Evolutionary conservation across 2,329 filamentous ascomycete species (phyloP).

Genomic region (Hymenoscyphus infarciens): DNA sequence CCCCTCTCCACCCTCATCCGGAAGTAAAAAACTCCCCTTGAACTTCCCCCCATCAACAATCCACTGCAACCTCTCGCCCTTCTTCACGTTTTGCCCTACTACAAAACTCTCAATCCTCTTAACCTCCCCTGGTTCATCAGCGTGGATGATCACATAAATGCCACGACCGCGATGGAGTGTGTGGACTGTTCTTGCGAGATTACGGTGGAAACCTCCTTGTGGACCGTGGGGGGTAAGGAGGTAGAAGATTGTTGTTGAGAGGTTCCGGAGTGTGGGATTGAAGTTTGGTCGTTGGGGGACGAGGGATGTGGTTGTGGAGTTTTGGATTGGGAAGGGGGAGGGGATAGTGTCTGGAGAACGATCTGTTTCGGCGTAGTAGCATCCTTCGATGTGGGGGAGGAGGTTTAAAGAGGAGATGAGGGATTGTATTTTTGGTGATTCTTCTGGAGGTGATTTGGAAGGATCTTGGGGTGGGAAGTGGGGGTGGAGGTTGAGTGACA

Average conservation of each 20-base stretch:
- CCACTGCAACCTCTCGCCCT: conserved; percentile 63
- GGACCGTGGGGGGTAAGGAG: conserved; percentile 54
- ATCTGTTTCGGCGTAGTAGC: conserved; percentile 63
- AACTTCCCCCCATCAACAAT: conserved; percentile 65
- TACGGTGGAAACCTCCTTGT: conserved; percentile 60
- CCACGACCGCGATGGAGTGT: conserved; percentile 61
- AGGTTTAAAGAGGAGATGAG: conserved; percentile 47
- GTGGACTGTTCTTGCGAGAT: conserved; percentile 59
- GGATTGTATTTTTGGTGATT: conserved; percentile 31
- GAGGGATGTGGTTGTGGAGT: conserved; percentile 38
- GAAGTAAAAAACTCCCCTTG: conserved; percentile 60
- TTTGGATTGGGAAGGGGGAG: conserved; percentile 49
- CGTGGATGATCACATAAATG: conserved; percentile 61
- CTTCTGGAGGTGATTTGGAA: conserved; percentile 31
- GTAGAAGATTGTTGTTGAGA: conserved; percentile 63
- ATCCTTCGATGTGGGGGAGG: conserved; percentile 57
- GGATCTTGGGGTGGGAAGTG: conserved; percentile 26
- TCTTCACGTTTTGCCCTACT: conserved; percentile 54
- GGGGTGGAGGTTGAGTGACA: conserved; percentile 26
- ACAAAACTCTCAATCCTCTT: conserved; percentile 60
- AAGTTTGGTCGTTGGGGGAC: conserved; percentile 38
- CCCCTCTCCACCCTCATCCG: conserved; percentile 39
- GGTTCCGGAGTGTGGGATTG: conserved; percentile 44
- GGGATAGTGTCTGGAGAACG: conserved; percentile 48
- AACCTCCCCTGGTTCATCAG: conserved; percentile 41